phyloP scores from a whole-genome alignment of 768 basidiomycete species.

The Russula griseocarnosa region DNA sequence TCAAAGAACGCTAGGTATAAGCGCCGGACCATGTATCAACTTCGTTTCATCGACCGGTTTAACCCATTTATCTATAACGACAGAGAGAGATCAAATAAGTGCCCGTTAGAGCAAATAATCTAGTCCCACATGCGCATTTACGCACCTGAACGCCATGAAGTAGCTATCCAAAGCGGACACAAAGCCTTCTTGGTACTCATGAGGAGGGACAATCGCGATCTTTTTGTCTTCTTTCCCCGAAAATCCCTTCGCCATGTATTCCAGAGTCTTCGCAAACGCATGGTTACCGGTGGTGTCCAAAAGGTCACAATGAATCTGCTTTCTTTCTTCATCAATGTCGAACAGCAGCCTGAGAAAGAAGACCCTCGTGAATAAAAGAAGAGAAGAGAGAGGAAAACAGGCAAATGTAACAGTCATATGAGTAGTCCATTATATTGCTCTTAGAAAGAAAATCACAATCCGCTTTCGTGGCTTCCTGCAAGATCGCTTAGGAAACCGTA shows the following conservation, averaged over 20 bases:
- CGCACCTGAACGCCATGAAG: constrained; percentile 71
- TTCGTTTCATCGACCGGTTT: constrained; percentile 36
- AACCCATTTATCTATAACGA: constrained; percentile 38
- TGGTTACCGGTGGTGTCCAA: constrained; percentile 86
- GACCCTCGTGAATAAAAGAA: constrained; percentile 2
- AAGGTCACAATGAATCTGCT: constrained; percentile 69
- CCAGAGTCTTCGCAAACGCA: constrained; percentile 80
- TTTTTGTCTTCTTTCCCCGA: constrained; percentile 55
- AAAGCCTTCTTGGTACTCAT: constrained; percentile 76
- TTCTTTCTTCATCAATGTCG: constrained; percentile 62
- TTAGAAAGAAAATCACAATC: constrained; percentile 72
- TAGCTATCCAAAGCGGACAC: constrained; percentile 68
- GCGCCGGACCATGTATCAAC: constrained; percentile 31
- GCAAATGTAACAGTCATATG: constrained; percentile 42
- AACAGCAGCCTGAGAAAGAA: constrained; percentile 52
- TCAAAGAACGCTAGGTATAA: constrained; percentile 38
- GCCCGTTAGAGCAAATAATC: background rate
- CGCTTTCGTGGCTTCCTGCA: constrained; percentile 61
- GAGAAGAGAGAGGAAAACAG: no score
- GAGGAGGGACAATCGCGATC: constrained; percentile 74
- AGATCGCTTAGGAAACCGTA: constrained; percentile 67
- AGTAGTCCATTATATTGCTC: constrained; percentile 87
- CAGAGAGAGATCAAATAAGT: background rate
- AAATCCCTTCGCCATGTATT: constrained; percentile 79
- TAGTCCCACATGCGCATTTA: constrained; percentile 15